Percentiles rank a stretch among this genome's conserved stretches.
phyloP scores from a whole-genome alignment of 305 asterid genomes.

The Plantago coronopus region DNA sequence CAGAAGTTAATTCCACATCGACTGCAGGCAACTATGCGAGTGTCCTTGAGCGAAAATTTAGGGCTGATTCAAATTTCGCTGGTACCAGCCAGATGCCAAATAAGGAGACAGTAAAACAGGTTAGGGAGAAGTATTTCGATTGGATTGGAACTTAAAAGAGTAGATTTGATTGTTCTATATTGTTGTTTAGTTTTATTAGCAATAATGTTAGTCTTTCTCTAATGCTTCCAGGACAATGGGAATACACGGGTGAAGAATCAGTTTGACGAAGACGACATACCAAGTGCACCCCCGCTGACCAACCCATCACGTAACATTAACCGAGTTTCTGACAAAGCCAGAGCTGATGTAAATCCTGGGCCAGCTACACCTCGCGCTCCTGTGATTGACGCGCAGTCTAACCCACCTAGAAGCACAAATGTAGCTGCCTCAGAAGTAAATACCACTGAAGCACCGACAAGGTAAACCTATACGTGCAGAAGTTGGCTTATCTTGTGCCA shows the following conservation, averaged over 20 bases:
- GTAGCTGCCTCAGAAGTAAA: conserved; percentile 30
- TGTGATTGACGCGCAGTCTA: conserved; percentile 33
- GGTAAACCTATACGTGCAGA: conserved; percentile 35
- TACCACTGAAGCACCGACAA: conserved; percentile 36
- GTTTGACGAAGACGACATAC: conserved; percentile 39
- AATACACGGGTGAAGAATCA: conserved; percentile 28
- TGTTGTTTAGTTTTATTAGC: too few species aligned
- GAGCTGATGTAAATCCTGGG: conserved; percentile 30
- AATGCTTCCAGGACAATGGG: conserved; percentile 33
- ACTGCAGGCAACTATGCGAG: conserved; percentile 24
- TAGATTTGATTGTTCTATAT: background rate
- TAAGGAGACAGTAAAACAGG: conserved; percentile 42
- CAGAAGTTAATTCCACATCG: conserved; percentile 40
- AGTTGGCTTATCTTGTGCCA: too few species aligned
- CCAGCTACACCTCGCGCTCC: conserved; percentile 34
- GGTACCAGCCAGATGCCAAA: conserved; percentile 29
- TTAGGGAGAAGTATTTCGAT: conserved; percentile 18
- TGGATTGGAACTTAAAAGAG: conserved; percentile 9
- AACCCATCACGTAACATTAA: conserved; percentile 28
- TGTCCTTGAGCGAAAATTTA: conserved; percentile 26
- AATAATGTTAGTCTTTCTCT: background rate
- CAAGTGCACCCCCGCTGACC: conserved; percentile 81
- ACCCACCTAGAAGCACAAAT: conserved; percentile 21
- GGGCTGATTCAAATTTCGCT: conserved; percentile 28
- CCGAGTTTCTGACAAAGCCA: conserved; percentile 37